These are phyloP conservation scores for Chaetothyriales sp. DNA, from an alignment of 2,329 filamentous ascomycete species.

Conservation along the genomic window DNA sequence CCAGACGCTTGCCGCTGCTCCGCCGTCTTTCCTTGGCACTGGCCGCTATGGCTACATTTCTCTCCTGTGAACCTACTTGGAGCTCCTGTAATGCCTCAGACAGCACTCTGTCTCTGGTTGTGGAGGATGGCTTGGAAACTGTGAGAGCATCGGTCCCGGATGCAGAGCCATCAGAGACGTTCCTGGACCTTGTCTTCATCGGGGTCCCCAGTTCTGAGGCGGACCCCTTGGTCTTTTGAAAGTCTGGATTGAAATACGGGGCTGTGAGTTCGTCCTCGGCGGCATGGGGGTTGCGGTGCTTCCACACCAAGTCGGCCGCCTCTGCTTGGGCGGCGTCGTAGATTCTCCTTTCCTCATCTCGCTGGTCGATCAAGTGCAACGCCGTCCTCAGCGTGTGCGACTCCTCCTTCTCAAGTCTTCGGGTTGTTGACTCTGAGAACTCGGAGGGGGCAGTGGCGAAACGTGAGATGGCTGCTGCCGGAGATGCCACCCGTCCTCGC, in stretches of 20 bases:
- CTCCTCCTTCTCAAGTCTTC: constrained; percentile 47
- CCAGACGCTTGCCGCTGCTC: constrained; percentile 19
- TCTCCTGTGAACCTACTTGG: background rate
- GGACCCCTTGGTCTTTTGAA: constrained; percentile 21
- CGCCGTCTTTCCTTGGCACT: constrained; percentile 7
- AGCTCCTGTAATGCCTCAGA: background rate
- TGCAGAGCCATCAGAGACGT: background rate
- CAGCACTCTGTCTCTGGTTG: background rate
- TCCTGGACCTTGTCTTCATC: background rate
- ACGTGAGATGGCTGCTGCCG: constrained; percentile 22
- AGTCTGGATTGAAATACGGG: constrained; percentile 33
- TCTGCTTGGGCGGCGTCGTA: constrained; percentile 48
- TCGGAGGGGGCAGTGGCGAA: constrained; percentile 25
- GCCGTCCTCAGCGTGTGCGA: constrained; percentile 42
- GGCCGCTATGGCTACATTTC: background rate
- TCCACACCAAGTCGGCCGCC: constrained; percentile 51
- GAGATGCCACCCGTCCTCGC: constrained; percentile 25
- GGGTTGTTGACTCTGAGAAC: constrained; percentile 42
- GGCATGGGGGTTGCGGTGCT: constrained; percentile 43
- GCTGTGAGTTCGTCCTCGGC: constrained; percentile 36
- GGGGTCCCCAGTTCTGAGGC: constrained; percentile 3
- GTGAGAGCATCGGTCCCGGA: background rate
- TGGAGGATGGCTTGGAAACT: background rate
- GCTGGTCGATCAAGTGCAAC: constrained; percentile 44
- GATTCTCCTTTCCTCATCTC: constrained; percentile 39